Evolutionary conservation across 805 yeast species (phyloP).

Genomic region (Cyberlindnera xishuangbannaensis): DNA sequence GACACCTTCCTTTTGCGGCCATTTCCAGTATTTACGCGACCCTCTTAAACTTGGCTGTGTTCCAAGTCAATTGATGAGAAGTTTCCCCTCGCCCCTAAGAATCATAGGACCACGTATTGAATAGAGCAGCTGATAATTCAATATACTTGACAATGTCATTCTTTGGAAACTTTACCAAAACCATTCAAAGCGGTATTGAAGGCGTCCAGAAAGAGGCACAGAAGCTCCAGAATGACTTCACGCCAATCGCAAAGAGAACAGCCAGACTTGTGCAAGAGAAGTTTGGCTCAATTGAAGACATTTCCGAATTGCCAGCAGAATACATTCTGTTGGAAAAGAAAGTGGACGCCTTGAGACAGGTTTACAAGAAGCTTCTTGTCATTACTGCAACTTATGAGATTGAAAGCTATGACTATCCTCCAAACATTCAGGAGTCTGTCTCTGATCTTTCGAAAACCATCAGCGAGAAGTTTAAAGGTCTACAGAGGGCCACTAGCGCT

Average conservation of each 20-base stretch:
- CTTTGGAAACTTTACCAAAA: constrained; percentile 23
- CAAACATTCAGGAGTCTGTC: constrained; percentile 63
- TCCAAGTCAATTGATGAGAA: no score
- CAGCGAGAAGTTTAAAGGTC: constrained; percentile 49
- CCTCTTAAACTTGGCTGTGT: no score
- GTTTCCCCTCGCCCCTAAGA: no score
- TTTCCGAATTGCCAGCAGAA: constrained; percentile 69
- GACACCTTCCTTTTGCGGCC: no score
- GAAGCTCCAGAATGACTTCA: constrained; percentile 36
- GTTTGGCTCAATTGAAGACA: constrained; percentile 59
- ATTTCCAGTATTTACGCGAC: no score
- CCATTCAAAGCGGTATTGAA: constrained; percentile 21
- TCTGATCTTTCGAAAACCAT: constrained; percentile 55
- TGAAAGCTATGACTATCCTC: constrained; percentile 79
- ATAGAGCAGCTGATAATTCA: no score
- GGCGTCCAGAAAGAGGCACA: constrained; percentile 34
- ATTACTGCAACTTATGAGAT: constrained; percentile 62
- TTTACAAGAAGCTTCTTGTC: constrained; percentile 46
- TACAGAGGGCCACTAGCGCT: constrained; percentile 59
- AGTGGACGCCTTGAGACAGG: constrained; percentile 57
- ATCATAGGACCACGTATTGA: no score
- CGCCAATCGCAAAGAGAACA: constrained; percentile 56
- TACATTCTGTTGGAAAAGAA: constrained; percentile 62
- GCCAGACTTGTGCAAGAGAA: constrained; percentile 54
- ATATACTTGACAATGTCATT: constrained; percentile 27